phyloP scores from a whole-genome alignment of 2,329 filamentous ascomycete species.

The Nemania serpens region DNA sequence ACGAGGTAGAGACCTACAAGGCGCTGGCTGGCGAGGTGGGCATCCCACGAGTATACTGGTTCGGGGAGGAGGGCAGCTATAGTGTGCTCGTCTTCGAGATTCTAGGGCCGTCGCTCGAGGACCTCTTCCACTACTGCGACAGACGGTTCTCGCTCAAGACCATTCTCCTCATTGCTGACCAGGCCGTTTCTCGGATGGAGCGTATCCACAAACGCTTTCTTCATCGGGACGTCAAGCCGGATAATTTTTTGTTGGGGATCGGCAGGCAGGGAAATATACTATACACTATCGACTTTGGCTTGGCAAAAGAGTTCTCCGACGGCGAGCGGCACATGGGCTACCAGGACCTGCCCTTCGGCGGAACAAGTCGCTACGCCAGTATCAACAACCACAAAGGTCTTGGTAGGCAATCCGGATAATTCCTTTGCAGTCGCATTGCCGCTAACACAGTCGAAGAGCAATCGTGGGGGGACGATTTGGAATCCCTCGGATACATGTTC shows the following conservation, averaged over 20 bases:
- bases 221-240: constrained; percentile 40
- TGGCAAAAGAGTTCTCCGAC: constrained; percentile 30
- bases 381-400: constrained; percentile 23
- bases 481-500: constrained; percentile 75
- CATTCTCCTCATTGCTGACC: constrained; percentile 38
- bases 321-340: background rate
- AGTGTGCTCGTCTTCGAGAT: constrained; percentile 30
- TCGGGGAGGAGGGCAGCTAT: constrained; percentile 21
- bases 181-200: constrained; percentile 36
- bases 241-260: constrained; percentile 38
- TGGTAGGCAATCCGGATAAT: constrained; percentile 15
- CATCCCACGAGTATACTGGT: constrained; percentile 21
- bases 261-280: constrained; percentile 36
- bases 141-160: constrained; percentile 40
- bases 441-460: constrained; percentile 35
- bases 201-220: constrained; percentile 34
- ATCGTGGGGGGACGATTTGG: constrained; percentile 76
- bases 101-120: constrained; percentile 38
- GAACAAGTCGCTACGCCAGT: constrained; percentile 16
- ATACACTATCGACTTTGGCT: constrained; percentile 38
- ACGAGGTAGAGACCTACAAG: constrained; percentile 15
- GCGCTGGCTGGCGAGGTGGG: constrained; percentile 19
- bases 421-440: background rate
- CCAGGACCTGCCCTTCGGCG: constrained; percentile 13
- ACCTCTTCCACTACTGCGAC: constrained; percentile 39